These are phyloP conservation scores for Azolla pinnata DNA, from an alignment of 75 land plant species.

Conservation along the genomic window DNA sequence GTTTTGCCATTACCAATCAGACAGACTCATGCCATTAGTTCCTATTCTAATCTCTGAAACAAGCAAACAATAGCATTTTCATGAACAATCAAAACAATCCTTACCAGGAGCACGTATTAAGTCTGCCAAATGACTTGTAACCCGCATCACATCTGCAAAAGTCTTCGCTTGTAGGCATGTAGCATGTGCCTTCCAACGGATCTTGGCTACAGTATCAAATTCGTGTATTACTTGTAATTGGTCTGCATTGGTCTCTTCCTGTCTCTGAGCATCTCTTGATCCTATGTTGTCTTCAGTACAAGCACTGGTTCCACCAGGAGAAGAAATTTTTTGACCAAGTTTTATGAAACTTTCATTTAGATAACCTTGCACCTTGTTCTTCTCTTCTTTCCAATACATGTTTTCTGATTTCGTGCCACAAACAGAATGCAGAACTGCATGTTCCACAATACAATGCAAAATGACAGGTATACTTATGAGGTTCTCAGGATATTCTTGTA, in stretches of 20 bases:
- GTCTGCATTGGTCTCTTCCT: neutral
- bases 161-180: no score
- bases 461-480: neutral
- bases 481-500: neutral
- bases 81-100: no score
- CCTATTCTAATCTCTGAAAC: no score
- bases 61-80: no score
- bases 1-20: no score
- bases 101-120: no score
- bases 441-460: neutral
- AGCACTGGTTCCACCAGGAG: neutral
- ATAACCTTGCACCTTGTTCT: neutral
- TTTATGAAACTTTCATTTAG: neutral
- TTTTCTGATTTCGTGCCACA: neutral
- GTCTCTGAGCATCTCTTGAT: no score
- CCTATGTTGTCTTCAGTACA: neutral
- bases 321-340: neutral
- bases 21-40: no score
- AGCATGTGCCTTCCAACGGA: neutral
- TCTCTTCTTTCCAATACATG: neutral
- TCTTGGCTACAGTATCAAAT: neutral
- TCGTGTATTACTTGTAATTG: neutral
- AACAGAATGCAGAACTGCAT: neutral
- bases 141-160: no score
- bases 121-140: no score